Evolutionary conservation across 805 yeast genomes (phyloP).

Genomic region (Candida easanensis): DNA sequence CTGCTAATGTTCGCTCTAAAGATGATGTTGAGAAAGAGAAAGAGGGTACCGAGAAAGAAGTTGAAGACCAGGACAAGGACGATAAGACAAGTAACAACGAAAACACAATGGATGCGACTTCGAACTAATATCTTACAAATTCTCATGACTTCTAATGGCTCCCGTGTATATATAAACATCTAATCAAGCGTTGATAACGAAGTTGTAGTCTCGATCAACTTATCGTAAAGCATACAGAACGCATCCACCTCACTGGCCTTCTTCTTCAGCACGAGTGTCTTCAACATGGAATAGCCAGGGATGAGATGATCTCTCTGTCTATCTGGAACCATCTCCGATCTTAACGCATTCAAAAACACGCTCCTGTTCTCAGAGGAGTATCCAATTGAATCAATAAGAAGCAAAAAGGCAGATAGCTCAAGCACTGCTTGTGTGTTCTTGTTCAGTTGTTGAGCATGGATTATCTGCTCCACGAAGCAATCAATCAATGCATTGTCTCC

Average conservation of each 20-base stretch:
- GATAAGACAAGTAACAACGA: too few species aligned
- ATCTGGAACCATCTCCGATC: conserved; percentile 1
- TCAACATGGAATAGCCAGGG: conserved; percentile 5
- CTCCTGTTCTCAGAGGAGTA: conserved; percentile 9
- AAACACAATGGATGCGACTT: too few species aligned
- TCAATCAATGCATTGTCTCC: conserved; percentile 21
- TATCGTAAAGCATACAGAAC: conserved; percentile 16
- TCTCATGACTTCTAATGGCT: too few species aligned
- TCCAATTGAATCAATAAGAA: conserved; percentile 13
- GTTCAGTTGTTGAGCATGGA: conserved; percentile 12
- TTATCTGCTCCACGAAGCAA: conserved; percentile 21
- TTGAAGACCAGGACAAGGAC: too few species aligned
- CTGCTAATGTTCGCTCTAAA: conserved; percentile 1
- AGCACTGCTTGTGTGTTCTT: conserved; percentile 16
- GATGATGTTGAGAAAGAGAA: too few species aligned
- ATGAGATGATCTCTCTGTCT: conserved; percentile 4
- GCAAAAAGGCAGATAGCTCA: conserved; percentile 22
- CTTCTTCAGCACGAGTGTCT: conserved; percentile 9
- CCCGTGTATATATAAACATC: too few species aligned
- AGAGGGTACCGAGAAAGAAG: too few species aligned
- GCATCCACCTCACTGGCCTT: conserved; percentile 5
- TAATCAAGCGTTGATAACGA: neutral
- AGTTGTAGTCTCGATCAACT: conserved; percentile 16
- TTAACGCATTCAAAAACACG: conserved; percentile 8
- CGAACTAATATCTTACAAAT: too few species aligned